These are phyloP conservation scores for Corylus avellana DNA, from an alignment of 306 rosid species.

Conservation along the genomic window DNA sequence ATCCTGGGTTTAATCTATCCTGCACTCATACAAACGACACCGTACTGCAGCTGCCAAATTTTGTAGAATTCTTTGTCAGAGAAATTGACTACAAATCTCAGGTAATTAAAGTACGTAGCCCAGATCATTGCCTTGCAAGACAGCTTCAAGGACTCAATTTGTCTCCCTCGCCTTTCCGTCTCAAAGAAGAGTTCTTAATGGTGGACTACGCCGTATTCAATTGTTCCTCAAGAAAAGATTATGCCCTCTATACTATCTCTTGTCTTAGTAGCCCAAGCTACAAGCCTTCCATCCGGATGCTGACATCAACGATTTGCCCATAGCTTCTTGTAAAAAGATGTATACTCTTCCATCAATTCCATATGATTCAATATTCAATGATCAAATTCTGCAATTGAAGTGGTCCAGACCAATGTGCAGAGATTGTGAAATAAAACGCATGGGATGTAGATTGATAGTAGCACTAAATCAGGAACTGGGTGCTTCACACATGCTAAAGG, in stretches of 20 bases:
- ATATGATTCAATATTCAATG: no score
- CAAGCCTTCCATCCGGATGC: fast-evolving
- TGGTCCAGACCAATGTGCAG: not conserved
- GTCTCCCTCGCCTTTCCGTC: not conserved
- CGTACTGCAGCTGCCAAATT: not conserved
- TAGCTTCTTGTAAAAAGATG: not conserved
- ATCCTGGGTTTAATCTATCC: no score
- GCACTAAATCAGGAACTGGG: not conserved
- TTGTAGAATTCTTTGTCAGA: not conserved
- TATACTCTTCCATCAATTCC: not conserved
- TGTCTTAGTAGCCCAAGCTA: not conserved
- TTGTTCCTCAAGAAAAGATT: no score
- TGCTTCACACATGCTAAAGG: conserved; percentile 11
- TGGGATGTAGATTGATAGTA: conserved; percentile 13
- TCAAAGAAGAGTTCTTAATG: no score
- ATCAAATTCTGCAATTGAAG: not conserved
- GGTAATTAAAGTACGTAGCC: no score
- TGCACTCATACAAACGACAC: no score
- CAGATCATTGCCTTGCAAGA: not conserved
- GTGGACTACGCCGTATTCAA: no score
- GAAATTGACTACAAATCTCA: not conserved
- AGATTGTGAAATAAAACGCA: conserved; percentile 23
- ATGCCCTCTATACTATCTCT: not conserved
- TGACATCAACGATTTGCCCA: not conserved
- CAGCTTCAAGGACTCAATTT: not conserved